phyloP scores from a whole-genome alignment of 768 basidiomycete species.

The Naganishia kalamii region DNA sequence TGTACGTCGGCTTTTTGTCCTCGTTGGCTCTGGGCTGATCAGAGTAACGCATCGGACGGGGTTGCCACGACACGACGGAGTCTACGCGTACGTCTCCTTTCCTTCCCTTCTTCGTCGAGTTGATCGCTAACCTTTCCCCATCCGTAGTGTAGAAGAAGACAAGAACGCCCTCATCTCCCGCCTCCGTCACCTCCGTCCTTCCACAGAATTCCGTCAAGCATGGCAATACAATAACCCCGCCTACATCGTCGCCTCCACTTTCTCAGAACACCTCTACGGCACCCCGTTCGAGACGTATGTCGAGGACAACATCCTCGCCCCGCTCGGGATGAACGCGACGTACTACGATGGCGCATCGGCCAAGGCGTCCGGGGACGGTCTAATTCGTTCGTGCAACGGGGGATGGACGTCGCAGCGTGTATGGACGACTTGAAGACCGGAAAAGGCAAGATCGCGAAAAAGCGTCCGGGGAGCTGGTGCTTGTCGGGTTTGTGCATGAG shows the following conservation, averaged over 20 bases:
- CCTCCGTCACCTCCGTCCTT: slow-evolving; percentile 29
- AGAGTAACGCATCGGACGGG: slow-evolving; percentile 34
- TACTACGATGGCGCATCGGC: slow-evolving; percentile 29
- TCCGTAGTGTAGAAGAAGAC: not conserved
- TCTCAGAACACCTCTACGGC: slow-evolving; percentile 29
- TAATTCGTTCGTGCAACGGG: slow-evolving; percentile 22
- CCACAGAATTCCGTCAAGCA: slow-evolving; percentile 30
- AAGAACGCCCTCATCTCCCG: not conserved
- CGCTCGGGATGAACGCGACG: slow-evolving; percentile 31
- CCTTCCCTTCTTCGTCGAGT: too few relatives aligned
- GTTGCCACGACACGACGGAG: slow-evolving; percentile 35
- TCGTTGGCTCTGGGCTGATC: not conserved
- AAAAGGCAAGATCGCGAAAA: not conserved
- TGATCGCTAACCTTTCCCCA: not conserved
- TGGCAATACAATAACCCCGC: slow-evolving; percentile 42
- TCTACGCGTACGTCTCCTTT: slow-evolving; percentile 21
- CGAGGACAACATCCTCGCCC: slow-evolving; percentile 30
- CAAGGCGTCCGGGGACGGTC: slow-evolving; percentile 22
- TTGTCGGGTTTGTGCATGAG: slow-evolving; percentile 13
- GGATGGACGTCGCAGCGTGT: not conserved
- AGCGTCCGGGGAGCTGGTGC: not conserved
- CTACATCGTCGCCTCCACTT: slow-evolving; percentile 27
- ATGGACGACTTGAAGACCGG: not conserved
- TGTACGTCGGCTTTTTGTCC: slow-evolving; percentile 26
- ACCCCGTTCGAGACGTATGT: slow-evolving; percentile 28